Evolutionary conservation across 352 stramenopile species (phyloP), one percentile per base, ranked within the genome.

Genomic region (Phytophthora syringae): DNA sequence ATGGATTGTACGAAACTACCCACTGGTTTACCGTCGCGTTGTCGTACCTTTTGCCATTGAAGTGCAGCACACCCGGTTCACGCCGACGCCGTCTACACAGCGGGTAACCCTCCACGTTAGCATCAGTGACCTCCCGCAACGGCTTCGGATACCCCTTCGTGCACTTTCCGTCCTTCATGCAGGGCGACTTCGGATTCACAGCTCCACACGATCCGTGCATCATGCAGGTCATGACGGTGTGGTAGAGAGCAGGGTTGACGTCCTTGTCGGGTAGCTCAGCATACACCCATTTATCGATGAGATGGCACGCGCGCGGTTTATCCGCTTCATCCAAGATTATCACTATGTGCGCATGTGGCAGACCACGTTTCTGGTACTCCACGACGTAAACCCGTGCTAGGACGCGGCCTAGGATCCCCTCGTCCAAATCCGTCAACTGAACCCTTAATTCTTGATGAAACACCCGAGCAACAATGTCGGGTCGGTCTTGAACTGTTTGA

Each of bases 1-100:
- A 88, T 1, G 72, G 72, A 30, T 86, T 90, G 68, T 90, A 90
- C 12, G 78, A 74, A 0, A 92, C 77, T 7, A 90, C 76, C 69
- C 65, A 82, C 13, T 60, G 64, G 21, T 86, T 86, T 7, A 47
- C 37, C 4, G 64, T 72, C 21, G n/a, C 43, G 27, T 69, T 64
- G 22, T 71, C 63, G 16, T 48, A 60, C 28, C 39, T 15, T 27
- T 45, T 60, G 2, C 5, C 12, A 1, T 48, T 45, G 21, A 30
- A 28, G 10, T 57, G 9, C 5, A 64, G 18, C 1, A 16, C 18
- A n/a, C 40, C 62, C 15, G 27, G 11, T 15, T 27, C 15, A 24
- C 53, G 53, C 1, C 47, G 12, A 0, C 37, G 49, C 1, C 66
- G 49, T 47, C 30, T 52, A 36, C 70, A 75, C 7, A 64, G 44